Conservation (phyloP, 352 stramenopile species). For the Thraustochytrium sp. region DNA sequence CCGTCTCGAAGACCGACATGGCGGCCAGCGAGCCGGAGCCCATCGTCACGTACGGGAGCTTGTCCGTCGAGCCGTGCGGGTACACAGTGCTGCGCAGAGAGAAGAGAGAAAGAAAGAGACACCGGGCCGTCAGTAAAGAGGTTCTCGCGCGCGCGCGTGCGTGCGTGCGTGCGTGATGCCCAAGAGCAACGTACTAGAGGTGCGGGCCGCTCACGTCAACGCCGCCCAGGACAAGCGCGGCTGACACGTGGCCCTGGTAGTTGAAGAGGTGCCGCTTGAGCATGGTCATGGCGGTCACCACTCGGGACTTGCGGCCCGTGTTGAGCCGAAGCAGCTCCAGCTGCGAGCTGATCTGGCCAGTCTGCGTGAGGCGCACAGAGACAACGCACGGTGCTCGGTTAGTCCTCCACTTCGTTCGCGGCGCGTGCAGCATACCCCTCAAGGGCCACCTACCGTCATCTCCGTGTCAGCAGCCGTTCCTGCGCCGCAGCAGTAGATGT, state of each 20-base stretch:
- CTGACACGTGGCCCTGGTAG: slow-evolving; percentile 89
- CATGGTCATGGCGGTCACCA: slow-evolving; percentile 93
- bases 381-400: too few species aligned
- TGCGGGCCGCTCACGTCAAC: slow-evolving; percentile 89
- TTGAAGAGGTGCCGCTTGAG: slow-evolving; percentile 95
- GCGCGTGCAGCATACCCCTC: background rate
- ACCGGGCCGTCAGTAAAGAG: too few species aligned
- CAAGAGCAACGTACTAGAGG: slow-evolving; percentile 60
- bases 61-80: slow-evolving; percentile 90
- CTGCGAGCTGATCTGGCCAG: slow-evolving; percentile 61
- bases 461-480: slow-evolving; percentile 95
- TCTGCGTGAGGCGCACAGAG: slow-evolving; percentile 56
- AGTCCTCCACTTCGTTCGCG: too few species aligned
- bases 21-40: slow-evolving; percentile 93
- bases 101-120: too few species aligned
- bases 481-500: slow-evolving; percentile 98
- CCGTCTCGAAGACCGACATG: slow-evolving; percentile 91
- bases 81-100: slow-evolving; percentile 85
- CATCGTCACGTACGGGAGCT: slow-evolving; percentile 97
- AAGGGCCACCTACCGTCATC: slow-evolving; percentile 67
- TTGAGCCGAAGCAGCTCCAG: slow-evolving; percentile 90
- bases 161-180: too few species aligned
- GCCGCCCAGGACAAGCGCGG: slow-evolving; percentile 93
- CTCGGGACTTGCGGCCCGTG: slow-evolving; percentile 66
- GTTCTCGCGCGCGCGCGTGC: too few species aligned